A percentile compares a stretch with the other conserved stretches of the same genome.
phyloP scores from a whole-genome alignment of 164 flowering plant genomes.

The Echeveria elegans region DNA sequence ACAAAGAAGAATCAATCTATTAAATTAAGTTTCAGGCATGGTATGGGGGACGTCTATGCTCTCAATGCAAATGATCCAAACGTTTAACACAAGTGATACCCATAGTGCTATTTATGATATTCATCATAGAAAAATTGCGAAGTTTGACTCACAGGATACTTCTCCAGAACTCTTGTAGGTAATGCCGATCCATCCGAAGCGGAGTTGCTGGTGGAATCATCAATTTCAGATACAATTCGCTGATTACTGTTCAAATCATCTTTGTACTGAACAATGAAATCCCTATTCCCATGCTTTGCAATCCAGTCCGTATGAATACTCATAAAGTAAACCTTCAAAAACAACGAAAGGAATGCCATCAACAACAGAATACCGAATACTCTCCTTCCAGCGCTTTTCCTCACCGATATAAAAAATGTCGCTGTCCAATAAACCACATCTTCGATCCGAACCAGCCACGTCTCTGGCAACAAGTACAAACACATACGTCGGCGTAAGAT shows the following conservation, averaged over 20 bases:
- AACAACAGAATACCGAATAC: not conserved
- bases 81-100: not conserved
- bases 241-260: not conserved
- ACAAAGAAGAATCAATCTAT: not conserved
- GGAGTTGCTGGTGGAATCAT: not conserved
- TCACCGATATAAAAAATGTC: no score
- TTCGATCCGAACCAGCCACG: no score
- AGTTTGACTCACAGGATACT: not conserved
- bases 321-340: conserved; percentile 1
- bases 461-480: no score
- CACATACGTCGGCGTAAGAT: no score
- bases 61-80: not conserved
- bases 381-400: not conserved
- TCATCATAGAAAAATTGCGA: not conserved
- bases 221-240: not conserved
- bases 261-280: not conserved
- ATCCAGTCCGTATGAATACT: conserved; percentile 1
- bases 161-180: not conserved
- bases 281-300: not conserved
- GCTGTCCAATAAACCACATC: no score
- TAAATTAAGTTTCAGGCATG: not conserved
- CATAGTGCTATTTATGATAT: not conserved
- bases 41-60: not conserved
- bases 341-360: conserved; percentile 4
- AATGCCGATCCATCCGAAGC: not conserved